phyloP scores from a whole-genome alignment of 305 asterid genomes.

The Salvia sclarea region DNA sequence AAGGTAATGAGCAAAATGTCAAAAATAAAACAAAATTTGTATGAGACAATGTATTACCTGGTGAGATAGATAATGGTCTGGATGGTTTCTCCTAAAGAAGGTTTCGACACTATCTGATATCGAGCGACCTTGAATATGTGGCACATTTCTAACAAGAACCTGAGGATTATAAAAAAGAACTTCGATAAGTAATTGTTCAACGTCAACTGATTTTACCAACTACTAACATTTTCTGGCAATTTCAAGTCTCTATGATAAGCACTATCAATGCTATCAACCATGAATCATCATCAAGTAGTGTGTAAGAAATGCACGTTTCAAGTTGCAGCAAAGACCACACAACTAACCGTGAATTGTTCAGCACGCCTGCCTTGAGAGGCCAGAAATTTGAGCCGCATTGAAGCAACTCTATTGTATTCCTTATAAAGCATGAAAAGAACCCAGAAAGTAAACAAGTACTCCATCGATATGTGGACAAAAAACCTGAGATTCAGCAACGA shows the following conservation, averaged over 20 bases:
- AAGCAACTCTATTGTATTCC: conserved; percentile 78
- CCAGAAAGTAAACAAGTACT: conserved; percentile 90
- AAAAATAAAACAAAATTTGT: conserved; percentile 11
- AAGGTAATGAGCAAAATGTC: conserved; percentile 18
- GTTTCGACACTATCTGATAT: conserved; percentile 66
- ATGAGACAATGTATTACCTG: conserved; percentile 55
- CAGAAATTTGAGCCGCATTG: conserved; percentile 75
- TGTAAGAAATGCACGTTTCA: background rate
- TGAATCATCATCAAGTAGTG: background rate
- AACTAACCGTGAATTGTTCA: conserved; percentile 90
- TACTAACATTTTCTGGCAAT: background rate
- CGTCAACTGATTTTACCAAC: background rate
- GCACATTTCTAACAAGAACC: conserved; percentile 93
- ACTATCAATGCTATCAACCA: background rate
- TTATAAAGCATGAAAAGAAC: conserved; percentile 84
- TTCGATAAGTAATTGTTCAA: background rate
- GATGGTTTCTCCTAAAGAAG: conserved; percentile 79
- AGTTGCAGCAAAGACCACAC: conserved; percentile 15
- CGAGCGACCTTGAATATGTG: conserved; percentile 68
- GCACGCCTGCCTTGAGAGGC: conserved; percentile 81
- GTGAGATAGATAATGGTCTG: conserved; percentile 86
- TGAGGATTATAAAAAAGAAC: conserved; percentile 37
- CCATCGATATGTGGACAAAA: conserved; percentile 84
- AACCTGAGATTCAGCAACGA: conserved; percentile 65
- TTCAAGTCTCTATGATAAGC: background rate